Percentiles rank a stretch among this genome's conserved stretches.
Conservation (phyloP, 441 rosid genomes). For the Erysimum cheiri region DNA sequence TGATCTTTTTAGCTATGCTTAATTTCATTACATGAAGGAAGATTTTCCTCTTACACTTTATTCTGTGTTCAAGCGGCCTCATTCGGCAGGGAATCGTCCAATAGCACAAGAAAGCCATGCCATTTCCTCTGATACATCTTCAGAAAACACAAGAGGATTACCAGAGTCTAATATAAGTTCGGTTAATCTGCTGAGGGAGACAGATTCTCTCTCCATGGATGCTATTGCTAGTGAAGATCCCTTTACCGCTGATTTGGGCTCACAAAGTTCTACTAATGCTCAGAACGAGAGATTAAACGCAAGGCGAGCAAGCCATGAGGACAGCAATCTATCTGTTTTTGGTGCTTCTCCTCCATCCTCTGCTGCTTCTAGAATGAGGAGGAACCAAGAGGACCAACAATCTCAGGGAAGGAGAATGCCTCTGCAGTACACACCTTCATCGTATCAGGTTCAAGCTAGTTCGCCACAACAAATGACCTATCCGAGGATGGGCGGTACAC, state of each 20-base stretch:
- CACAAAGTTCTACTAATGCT: slow-evolving; percentile 45
- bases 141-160: slow-evolving; percentile 55
- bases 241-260: slow-evolving; percentile 47
- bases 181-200: slow-evolving; percentile 53
- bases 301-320: slow-evolving; percentile 50
- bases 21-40: slow-evolving; percentile 50
- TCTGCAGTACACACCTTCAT: slow-evolving; percentile 49
- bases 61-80: slow-evolving; percentile 81
- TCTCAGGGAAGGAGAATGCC: slow-evolving; percentile 59
- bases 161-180: slow-evolving; percentile 56
- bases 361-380: slow-evolving; percentile 50
- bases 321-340: slow-evolving; percentile 48
- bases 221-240: slow-evolving; percentile 57
- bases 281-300: slow-evolving; percentile 49
- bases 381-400: slow-evolving; percentile 68
- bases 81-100: slow-evolving; percentile 67
- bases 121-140: slow-evolving; percentile 55
- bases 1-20: slow-evolving; percentile 8
- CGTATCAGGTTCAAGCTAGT: slow-evolving; percentile 53
- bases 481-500: slow-evolving; percentile 54
- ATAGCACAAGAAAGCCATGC: slow-evolving; percentile 63
- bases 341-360: slow-evolving; percentile 48
- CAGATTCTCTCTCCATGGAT: slow-evolving; percentile 52
- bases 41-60: slow-evolving; percentile 80
- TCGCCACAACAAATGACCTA: slow-evolving; percentile 53